Base-by-base conservation (phyloP, 2,329 filamentous ascomycete species). In the Ilyonectria sp. region DNA sequence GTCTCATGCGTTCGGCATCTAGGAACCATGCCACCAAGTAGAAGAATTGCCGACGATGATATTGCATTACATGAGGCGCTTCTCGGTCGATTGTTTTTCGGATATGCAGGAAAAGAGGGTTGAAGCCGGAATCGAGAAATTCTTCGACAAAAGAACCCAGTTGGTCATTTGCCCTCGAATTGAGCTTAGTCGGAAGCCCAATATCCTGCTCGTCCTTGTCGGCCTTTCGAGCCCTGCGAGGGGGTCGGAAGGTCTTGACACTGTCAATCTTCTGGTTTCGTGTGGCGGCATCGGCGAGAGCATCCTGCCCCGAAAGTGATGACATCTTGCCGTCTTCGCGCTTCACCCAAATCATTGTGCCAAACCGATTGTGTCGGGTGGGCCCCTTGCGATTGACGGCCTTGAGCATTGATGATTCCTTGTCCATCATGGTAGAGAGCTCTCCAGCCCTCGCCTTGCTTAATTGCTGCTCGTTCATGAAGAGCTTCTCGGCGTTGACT, bases 261-360 rank as follows among this genome's bases (percentile, higher is more conserved):
- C 89, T 91, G 76, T 99, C 96, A 90, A 99, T 94, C 79, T 97
- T 97, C 57, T 93, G 87, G 71, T 97, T 88, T 7, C 93, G 92
- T 44, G 89, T 88, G 9, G 92, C 87, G 7, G 90, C 88, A 74
- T 94, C 91, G 3, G 90, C 88, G 50, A 99, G 87, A 5, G 93
- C 93, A 74, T 94, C 92, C 78, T 98, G 95, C 1, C 96, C 96
- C 0, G 94, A 95, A 2, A 99, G 88, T 0, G 95, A 94, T 0
- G 93, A 92, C 74, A 96, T 89, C 76, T 95, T 95, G 57, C 92
- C 91, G 73, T 95, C 92, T 55, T 94, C 93, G 63, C 95, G 87
- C 82, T 97, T 94, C 43, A 99, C 90, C 95, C 95, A 98, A 37
- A 98, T 91, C 93, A 98, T 98, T 11, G 95, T 97, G 3, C 96